phyloP scores from a whole-genome alignment of 2,329 filamentous ascomycete species.

The Aspergillus ruber region DNA sequence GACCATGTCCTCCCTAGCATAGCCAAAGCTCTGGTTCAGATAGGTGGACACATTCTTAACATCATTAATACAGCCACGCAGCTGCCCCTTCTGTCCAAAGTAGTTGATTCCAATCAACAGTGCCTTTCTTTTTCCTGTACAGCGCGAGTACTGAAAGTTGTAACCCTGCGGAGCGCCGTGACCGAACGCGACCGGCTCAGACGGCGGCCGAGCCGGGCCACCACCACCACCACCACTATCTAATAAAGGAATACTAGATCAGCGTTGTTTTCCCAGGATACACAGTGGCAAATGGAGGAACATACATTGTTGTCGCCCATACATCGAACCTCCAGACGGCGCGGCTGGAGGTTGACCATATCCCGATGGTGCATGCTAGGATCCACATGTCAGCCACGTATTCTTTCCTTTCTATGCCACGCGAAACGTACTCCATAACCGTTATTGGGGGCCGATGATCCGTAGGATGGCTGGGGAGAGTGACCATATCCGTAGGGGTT shows the following conservation, averaged over 20 bases:
- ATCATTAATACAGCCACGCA: slow-evolving; percentile 93
- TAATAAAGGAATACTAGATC: background rate
- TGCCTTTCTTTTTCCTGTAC: slow-evolving; percentile 81
- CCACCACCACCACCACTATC: slow-evolving; percentile 15
- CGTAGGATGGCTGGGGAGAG: slow-evolving; percentile 32
- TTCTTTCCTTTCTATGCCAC: slow-evolving; percentile 1
- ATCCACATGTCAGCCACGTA: slow-evolving; percentile 9
- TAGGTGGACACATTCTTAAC: slow-evolving; percentile 96
- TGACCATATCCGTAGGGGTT: slow-evolving; percentile 39
- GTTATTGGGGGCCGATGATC: slow-evolving; percentile 22
- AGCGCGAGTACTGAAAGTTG: slow-evolving; percentile 84
- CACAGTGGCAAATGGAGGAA: background rate
- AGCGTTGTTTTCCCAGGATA: background rate
- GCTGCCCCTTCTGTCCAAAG: slow-evolving; percentile 83
- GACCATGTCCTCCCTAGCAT: slow-evolving; percentile 95
- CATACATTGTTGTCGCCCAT: slow-evolving; percentile 34
- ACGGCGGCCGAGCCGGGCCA: slow-evolving; percentile 61
- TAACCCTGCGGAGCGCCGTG: slow-evolving; percentile 74
- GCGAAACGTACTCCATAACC: slow-evolving; percentile 32
- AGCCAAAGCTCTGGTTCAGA: slow-evolving; percentile 80
- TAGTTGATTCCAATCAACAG: slow-evolving; percentile 95
- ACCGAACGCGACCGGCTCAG: slow-evolving; percentile 65
- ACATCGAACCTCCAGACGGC: slow-evolving; percentile 31
- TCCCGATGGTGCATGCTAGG: slow-evolving; percentile 20
- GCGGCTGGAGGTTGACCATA: slow-evolving; percentile 23